A percentile compares a stretch with the other conserved stretches of the same genome.
Evolutionary conservation across 768 basidiomycete genomes (phyloP).

Genomic region (Saitozyma podzolica): DNA sequence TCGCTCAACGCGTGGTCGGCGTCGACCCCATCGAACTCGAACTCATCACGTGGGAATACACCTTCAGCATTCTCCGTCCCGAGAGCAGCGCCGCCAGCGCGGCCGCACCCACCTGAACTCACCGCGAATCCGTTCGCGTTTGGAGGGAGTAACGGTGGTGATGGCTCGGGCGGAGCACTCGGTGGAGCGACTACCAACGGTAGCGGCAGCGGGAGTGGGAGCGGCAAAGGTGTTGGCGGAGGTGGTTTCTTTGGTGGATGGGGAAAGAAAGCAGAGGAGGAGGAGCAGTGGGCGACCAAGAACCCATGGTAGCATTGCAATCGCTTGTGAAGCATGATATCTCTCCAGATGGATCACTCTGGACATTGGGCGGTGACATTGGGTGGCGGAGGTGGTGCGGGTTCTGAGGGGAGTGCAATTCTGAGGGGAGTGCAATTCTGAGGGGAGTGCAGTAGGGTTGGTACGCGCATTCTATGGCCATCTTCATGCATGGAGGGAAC

Average conservation of each 20-base stretch:
- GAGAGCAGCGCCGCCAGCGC: constrained; percentile 40
- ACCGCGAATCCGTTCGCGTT: constrained; percentile 39
- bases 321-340: no score
- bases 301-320: constrained; percentile 39
- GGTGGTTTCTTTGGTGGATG: constrained; percentile 8
- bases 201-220: constrained; percentile 1
- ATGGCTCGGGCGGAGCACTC: not conserved
- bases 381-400: no score
- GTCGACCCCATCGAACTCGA: constrained; percentile 7
- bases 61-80: constrained; percentile 12
- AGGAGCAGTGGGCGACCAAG: constrained; percentile 38
- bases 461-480: no score
- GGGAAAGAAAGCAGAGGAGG: constrained; percentile 23
- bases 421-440: no score
- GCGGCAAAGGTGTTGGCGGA: constrained; percentile 3
- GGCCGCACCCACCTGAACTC: constrained; percentile 44
- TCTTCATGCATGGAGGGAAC: no score
- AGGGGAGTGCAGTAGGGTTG: no score
- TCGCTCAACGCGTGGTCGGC: constrained; percentile 22
- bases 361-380: no score
- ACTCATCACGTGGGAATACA: not conserved
- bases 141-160: constrained; percentile 5
- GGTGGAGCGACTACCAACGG: no score
- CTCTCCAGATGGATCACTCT: no score
- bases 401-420: no score